These are phyloP conservation scores for Ophiostoma angusticollis DNA, from an alignment of 2,329 filamentous ascomycete species.

Conservation along the genomic window DNA sequence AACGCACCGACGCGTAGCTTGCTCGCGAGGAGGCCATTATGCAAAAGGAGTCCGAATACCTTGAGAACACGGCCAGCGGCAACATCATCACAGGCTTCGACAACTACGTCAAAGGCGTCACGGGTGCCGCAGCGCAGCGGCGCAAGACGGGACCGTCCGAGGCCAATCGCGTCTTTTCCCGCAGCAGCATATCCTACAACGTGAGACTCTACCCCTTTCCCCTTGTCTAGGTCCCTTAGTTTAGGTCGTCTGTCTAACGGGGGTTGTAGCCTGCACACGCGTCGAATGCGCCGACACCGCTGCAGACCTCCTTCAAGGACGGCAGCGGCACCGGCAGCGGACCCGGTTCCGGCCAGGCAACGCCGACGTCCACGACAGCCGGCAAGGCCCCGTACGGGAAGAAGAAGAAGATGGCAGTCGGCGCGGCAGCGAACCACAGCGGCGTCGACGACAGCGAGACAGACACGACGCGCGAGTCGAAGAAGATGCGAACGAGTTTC, in stretches of 20 bases:
- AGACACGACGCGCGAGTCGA: constrained; percentile 36
- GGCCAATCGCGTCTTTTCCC: constrained; percentile 60
- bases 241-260: background rate
- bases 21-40: constrained; percentile 63
- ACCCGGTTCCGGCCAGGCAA: constrained; percentile 36
- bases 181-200: constrained; percentile 50
- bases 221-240: background rate
- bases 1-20: too few relatives aligned
- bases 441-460: constrained; percentile 42
- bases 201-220: constrained; percentile 14
- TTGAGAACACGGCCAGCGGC: constrained; percentile 77
- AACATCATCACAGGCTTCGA: constrained; percentile 98
- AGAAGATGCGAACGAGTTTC: constrained; percentile 46
- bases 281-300: constrained; percentile 40
- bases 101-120: constrained; percentile 86
- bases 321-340: constrained; percentile 16
- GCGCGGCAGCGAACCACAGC: constrained; percentile 14
- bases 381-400: constrained; percentile 36
- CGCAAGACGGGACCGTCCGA: constrained; percentile 54
- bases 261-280: constrained; percentile 20
- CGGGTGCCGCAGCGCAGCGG: constrained; percentile 48
- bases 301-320: constrained; percentile 39
- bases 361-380: constrained; percentile 39
- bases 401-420: constrained; percentile 32
- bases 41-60: constrained; percentile 72